phyloP scores from a whole-genome alignment of 2,329 filamentous ascomycete genomes.

The Davidsoniella virescens region DNA sequence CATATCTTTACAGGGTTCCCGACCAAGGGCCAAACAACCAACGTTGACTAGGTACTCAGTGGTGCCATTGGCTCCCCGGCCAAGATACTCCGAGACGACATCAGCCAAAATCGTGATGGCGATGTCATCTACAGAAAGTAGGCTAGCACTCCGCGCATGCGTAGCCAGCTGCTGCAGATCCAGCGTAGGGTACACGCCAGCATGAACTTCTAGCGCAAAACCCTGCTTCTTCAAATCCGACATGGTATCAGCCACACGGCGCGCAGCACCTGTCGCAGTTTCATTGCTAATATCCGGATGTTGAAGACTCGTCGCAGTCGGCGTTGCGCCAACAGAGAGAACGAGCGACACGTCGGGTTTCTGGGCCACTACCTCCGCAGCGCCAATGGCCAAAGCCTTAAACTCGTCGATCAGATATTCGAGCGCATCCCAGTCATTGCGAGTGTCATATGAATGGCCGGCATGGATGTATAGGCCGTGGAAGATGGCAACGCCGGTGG shows the following conservation, averaged over 20 bases:
- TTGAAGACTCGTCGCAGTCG: slow-evolving; percentile 51
- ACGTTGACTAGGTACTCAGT: slow-evolving; percentile 54
- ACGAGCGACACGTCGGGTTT: slow-evolving; percentile 24
- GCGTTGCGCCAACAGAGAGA: slow-evolving; percentile 61
- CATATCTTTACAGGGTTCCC: slow-evolving; percentile 50
- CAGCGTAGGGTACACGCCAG: slow-evolving; percentile 58
- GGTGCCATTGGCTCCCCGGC: slow-evolving; percentile 29
- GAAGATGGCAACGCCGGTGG: slow-evolving; percentile 25
- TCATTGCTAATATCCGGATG: slow-evolving; percentile 25
- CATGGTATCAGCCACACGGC: slow-evolving; percentile 17
- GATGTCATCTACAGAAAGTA: slow-evolving; percentile 37
- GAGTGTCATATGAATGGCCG: slow-evolving; percentile 51
- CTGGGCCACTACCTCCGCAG: background rate
- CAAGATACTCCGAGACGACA: slow-evolving; percentile 50
- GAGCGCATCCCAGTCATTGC: slow-evolving; percentile 39
- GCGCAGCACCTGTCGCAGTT: slow-evolving; percentile 20
- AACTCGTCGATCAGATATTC: slow-evolving; percentile 42
- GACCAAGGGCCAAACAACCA: slow-evolving; percentile 52
- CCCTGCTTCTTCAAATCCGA: slow-evolving; percentile 20
- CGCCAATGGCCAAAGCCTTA: slow-evolving; percentile 22
- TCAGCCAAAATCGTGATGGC: slow-evolving; percentile 56
- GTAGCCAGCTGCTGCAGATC: slow-evolving; percentile 70
- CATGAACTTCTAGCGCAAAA: slow-evolving; percentile 48
- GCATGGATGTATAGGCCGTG: slow-evolving; percentile 59
- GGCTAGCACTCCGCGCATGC: slow-evolving; percentile 32